Conservation (phyloP, 2,329 filamentous ascomycete species). For the Xylaria polymorpha region DNA sequence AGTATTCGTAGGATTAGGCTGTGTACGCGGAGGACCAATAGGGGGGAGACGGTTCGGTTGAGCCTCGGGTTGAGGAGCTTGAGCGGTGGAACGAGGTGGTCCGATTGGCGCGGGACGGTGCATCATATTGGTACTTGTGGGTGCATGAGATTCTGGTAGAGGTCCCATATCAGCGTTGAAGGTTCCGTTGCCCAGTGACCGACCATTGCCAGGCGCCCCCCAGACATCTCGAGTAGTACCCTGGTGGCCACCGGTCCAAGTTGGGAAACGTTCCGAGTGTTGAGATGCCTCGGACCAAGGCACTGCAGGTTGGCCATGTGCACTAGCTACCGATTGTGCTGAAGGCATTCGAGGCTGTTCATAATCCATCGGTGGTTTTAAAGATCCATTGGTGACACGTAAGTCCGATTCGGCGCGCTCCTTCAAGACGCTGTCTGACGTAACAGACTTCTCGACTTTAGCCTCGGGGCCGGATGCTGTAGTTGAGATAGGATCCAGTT, state of each 20-base stretch:
- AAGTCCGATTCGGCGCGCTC: slow-evolving; percentile 26
- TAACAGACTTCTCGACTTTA: slow-evolving; percentile 26
- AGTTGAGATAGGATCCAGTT: slow-evolving; percentile 49
- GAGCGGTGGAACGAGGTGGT: slow-evolving; percentile 48
- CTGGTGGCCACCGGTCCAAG: slow-evolving; percentile 62
- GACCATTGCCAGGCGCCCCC: slow-evolving; percentile 78
- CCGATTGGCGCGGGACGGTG: slow-evolving; percentile 60
- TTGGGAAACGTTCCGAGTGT: slow-evolving; percentile 59
- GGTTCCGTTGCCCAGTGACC: slow-evolving; percentile 80
- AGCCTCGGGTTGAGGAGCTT: slow-evolving; percentile 38
- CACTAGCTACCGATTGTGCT: slow-evolving; percentile 28
- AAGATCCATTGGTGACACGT: slow-evolving; percentile 50
- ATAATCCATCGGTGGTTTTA: slow-evolving; percentile 28
- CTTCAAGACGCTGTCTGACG: slow-evolving; percentile 15
- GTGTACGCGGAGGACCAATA: slow-evolving; percentile 48
- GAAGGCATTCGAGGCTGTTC: slow-evolving; percentile 33
- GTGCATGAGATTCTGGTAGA: slow-evolving; percentile 56
- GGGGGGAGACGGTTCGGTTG: slow-evolving; percentile 45
- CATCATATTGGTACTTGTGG: slow-evolving; percentile 50
- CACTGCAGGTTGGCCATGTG: slow-evolving; percentile 50
- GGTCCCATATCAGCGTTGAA: slow-evolving; percentile 73
- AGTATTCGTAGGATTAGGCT: slow-evolving; percentile 25
- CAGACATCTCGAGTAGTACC: slow-evolving; percentile 72
- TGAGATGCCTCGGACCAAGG: slow-evolving; percentile 48
- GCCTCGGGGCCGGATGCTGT: slow-evolving; percentile 19